A percentile compares a stretch with the other conserved stretches of the same genome.
These are phyloP conservation scores for Pythium rishiriense DNA, from an alignment of 352 stramenopile genomes.

Conservation along the genomic window DNA sequence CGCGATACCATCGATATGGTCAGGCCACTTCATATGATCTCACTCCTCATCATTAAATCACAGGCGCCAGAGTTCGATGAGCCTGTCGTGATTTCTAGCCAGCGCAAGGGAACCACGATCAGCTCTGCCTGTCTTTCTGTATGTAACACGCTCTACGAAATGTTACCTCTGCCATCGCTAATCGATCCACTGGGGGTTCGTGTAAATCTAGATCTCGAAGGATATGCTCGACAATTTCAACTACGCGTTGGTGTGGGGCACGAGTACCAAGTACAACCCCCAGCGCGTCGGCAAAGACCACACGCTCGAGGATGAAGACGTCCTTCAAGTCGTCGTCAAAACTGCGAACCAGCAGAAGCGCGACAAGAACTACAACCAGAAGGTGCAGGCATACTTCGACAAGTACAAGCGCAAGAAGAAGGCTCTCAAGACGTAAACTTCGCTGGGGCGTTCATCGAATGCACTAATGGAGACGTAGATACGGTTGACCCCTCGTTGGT, in stretches of 20 bases:
- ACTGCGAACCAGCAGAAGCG: conserved; percentile 98
- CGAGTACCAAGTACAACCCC: conserved; percentile 97
- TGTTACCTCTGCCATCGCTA: too few species aligned
- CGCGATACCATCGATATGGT: too few species aligned
- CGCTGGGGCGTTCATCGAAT: background rate
- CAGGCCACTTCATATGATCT: conserved; percentile 1
- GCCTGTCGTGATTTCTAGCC: conserved; percentile 81
- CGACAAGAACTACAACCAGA: conserved; percentile 96
- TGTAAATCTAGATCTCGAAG: conserved; percentile 79
- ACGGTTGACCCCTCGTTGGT: background rate
- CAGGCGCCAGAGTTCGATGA: conserved; percentile 76
- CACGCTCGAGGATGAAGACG: conserved; percentile 97
- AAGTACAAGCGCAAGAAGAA: conserved; percentile 97
- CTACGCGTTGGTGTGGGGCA: conserved; percentile 98
- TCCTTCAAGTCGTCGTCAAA: conserved; percentile 98
- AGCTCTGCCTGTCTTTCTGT: conserved; percentile 85
- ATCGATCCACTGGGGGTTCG: background rate
- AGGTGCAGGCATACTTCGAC: conserved; percentile 96
- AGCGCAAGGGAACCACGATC: conserved; percentile 80
- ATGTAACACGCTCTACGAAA: conserved; percentile 22
- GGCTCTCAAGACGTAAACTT: conserved; percentile 87
- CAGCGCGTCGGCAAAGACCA: conserved; percentile 96
- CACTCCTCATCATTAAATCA: too few species aligned
- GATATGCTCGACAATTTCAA: conserved; percentile 97
- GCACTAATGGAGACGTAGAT: background rate